Evolutionary conservation across 768 basidiomycete genomes (phyloP), one percentile per base, ranked within the genome.

Genomic region (Baorangia bicolor): DNA sequence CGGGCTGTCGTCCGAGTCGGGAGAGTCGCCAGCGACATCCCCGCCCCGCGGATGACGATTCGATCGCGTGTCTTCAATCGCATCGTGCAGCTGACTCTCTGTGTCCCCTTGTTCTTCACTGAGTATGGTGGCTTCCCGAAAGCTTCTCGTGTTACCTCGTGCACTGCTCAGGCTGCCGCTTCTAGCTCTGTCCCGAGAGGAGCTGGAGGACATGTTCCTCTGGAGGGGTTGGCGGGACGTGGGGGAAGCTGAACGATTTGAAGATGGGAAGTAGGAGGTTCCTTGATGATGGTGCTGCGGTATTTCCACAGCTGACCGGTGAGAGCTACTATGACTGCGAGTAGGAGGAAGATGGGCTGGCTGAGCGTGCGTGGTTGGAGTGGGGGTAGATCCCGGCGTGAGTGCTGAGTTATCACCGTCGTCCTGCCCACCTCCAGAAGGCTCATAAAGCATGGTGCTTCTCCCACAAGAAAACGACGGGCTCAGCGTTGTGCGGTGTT

Each of bases 141-240:
- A 70, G 4, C 74, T 67, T 56, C 78, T 77, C 35, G 75, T 64
- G 38, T 78, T 74, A 18, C 77, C 77, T 48, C 78, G 81, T 30
- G 82, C 80, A 63, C 85, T 85, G 66, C 82, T 79, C 51, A 80
- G 71, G 63, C 88, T 90, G 34, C 79, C 78, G 66, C 87, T 90
- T 61, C 89, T 78, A 4, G 73, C 70, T 18, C 78, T 74, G 31
- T 78, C 74, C 48, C 74, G 75, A 16, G 76, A 74, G 7, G 85
- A 81, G 53, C 79, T 77, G 10, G 74, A 67, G 13, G 87, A 87
- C 33, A 80, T 74, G 55, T 74, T 83, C 40, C 84, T 74, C 33
- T 77, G 67, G 21, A 78, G 71, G 40, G 77, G 69, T 40, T 74
- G 76, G 31, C 78, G 74, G 12, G 77, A 65, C 12, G 77, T 71